Conservation (phyloP, 2,329 filamentous ascomycete species). For the Paraphaeosphaeria sporulosa region DNA sequence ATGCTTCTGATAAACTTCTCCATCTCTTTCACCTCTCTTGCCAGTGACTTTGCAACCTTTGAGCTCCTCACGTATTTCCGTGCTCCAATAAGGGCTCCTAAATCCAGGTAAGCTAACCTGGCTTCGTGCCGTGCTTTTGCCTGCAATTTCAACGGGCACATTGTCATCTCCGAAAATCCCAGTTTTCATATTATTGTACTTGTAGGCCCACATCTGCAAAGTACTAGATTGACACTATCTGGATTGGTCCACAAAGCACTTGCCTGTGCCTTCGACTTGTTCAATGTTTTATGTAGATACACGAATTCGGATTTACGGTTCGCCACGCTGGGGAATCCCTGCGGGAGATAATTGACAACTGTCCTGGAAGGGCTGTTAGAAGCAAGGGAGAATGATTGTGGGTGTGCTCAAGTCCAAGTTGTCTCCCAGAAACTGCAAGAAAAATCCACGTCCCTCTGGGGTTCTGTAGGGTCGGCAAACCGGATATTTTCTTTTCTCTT, state of each 20-base stretch:
- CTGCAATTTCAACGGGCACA: background rate
- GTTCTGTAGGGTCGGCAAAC: background rate
- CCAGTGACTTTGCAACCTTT: background rate
- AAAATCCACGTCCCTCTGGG: background rate
- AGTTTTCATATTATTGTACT: background rate
- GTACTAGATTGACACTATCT: background rate
- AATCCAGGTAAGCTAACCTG: background rate
- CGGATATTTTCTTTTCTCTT: background rate
- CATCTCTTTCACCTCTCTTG: background rate
- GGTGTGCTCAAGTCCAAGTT: background rate
- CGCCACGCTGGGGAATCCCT: background rate
- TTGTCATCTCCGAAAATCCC: background rate
- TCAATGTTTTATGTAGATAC: background rate
- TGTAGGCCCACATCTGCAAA: constrained; percentile 4
- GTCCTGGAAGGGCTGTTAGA: background rate
- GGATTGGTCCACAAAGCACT: background rate
- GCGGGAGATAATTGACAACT: background rate
- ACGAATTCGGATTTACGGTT: background rate
- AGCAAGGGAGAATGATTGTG: background rate
- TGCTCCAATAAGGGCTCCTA: background rate
- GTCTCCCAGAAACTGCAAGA: constrained; percentile 5
- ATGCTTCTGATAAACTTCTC: background rate
- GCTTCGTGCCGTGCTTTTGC: background rate
- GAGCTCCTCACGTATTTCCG: constrained; percentile 5
- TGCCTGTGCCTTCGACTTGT: background rate